Conservation (phyloP, 805 yeast species). For the Wickerhamomyces tratensis region DNA sequence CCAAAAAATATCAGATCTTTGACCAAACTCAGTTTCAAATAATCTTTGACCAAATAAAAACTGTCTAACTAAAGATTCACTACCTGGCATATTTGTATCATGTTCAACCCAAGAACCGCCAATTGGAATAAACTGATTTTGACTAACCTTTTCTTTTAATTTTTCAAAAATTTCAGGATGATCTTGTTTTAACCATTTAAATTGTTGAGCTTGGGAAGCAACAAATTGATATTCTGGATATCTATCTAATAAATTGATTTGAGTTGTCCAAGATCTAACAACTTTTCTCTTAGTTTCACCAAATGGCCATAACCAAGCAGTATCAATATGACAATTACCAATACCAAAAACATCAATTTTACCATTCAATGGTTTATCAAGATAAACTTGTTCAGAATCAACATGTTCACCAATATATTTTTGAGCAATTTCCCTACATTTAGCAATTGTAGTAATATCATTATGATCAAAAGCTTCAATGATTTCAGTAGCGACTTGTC, state of each 20-base stretch:
- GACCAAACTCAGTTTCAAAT: slow-evolving; percentile 71
- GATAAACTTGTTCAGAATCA: slow-evolving; percentile 58
- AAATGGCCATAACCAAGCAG: slow-evolving; percentile 99
- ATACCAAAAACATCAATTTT: slow-evolving; percentile 65
- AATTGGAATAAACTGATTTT: slow-evolving; percentile 75
- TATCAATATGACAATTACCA: slow-evolving; percentile 95
- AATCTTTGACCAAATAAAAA: slow-evolving; percentile 85
- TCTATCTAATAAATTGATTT: slow-evolving; percentile 69
- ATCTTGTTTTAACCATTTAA: slow-evolving; percentile 80
- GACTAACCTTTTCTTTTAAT: slow-evolving; percentile 49
- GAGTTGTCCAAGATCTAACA: slow-evolving; percentile 94
- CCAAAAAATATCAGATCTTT: slow-evolving; percentile 76
- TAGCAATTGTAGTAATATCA: slow-evolving; percentile 44
- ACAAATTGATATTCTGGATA: slow-evolving; percentile 93
- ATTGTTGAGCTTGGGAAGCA: slow-evolving; percentile 95
- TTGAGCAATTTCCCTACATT: slow-evolving; percentile 59
- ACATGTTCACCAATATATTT: slow-evolving; percentile 55
- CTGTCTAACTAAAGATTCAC: slow-evolving; percentile 85
- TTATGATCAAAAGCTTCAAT: slow-evolving; percentile 76
- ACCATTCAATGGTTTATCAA: slow-evolving; percentile 23
- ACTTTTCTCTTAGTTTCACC: slow-evolving; percentile 91
- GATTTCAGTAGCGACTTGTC: slow-evolving; percentile 69
- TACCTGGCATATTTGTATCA: slow-evolving; percentile 92
- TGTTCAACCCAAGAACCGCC: slow-evolving; percentile 99
- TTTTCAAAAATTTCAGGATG: slow-evolving; percentile 72